Percentiles rank a stretch among this genome's conserved stretches.
phyloP scores from a whole-genome alignment of 768 basidiomycete genomes.

The Agrocybe chaxingu region DNA sequence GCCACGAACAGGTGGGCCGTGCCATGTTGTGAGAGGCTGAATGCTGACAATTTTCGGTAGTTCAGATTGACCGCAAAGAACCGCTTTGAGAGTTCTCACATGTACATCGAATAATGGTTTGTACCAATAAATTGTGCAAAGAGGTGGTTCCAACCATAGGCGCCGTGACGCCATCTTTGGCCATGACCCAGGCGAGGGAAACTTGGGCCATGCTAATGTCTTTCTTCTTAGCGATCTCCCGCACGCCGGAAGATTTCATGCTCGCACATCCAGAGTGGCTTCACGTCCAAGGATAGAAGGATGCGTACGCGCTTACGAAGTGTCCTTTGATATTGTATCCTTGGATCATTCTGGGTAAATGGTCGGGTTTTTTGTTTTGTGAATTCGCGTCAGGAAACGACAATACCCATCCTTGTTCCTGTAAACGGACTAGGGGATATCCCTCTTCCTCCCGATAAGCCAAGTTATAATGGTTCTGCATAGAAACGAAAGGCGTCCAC shows the following conservation, averaged over 20 bases:
- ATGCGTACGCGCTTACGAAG: constrained; percentile 33
- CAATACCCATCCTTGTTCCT: constrained; percentile 33
- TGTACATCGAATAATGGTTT: background rate
- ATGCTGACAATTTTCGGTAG: too few relatives aligned
- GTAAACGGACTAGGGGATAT: constrained; percentile 53
- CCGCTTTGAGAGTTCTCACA: too few relatives aligned
- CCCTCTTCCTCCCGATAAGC: constrained; percentile 67
- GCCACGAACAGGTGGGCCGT: too few relatives aligned
- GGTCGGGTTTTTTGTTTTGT: background rate
- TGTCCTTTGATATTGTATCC: constrained; percentile 26
- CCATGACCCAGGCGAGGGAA: constrained; percentile 48
- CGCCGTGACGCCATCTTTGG: constrained; percentile 47
- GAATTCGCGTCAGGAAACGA: background rate
- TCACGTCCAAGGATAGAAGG: background rate
- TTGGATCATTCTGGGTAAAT: constrained; percentile 14
- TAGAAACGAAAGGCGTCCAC: constrained; percentile 60
- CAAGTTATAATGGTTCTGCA: constrained; percentile 66
- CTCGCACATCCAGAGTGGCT: background rate
- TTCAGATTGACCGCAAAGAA: too few relatives aligned
- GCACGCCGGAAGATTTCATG: constrained; percentile 33
- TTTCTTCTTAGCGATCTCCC: constrained; percentile 50
- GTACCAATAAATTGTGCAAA: constrained; percentile 38
- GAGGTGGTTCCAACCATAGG: constrained; percentile 59
- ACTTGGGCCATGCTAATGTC: constrained; percentile 56
- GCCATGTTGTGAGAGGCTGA: too few relatives aligned